Conservation (phyloP, 1,139 yeast genomes). For the Candida glucosophila region DNA sequence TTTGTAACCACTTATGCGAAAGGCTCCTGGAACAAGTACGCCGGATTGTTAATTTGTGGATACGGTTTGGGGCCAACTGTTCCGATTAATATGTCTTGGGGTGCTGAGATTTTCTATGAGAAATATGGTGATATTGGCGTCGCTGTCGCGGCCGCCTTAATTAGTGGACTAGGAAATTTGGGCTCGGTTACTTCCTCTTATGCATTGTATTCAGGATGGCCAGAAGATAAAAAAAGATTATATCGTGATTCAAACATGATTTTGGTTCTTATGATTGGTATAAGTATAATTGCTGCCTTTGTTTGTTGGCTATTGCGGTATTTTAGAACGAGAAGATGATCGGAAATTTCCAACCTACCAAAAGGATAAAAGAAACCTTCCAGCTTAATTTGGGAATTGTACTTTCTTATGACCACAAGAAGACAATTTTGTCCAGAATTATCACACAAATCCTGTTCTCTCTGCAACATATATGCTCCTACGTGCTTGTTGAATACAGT, state of each 20-base stretch:
- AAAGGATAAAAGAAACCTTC: background rate
- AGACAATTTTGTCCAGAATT: too few relatives aligned
- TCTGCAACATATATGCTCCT: too few relatives aligned
- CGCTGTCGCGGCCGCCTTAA: slow-evolving; percentile 77
- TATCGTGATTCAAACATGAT: slow-evolving; percentile 76
- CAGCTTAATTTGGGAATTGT: background rate
- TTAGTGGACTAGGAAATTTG: slow-evolving; percentile 77
- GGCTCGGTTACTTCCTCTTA: slow-evolving; percentile 83
- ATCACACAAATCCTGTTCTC: too few relatives aligned
- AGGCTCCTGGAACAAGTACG: slow-evolving; percentile 70
- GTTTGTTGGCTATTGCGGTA: slow-evolving; percentile 18
- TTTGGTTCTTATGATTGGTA: slow-evolving; percentile 67
- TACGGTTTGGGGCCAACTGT: slow-evolving; percentile 88
- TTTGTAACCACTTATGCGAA: slow-evolving; percentile 69
- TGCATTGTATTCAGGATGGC: slow-evolving; percentile 84
- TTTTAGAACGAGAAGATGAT: background rate
- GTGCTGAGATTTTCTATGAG: slow-evolving; percentile 66
- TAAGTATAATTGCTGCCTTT: slow-evolving; percentile 47
- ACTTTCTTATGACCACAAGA: too few relatives aligned
- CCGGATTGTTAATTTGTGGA: slow-evolving; percentile 73
- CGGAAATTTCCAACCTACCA: slow-evolving; percentile 1
- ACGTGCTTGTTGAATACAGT: too few relatives aligned
- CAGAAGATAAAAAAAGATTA: slow-evolving; percentile 55
- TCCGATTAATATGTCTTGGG: slow-evolving; percentile 82
- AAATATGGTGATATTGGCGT: slow-evolving; percentile 78